Evolutionary conservation across 192 early-diverging fungal genomes (phyloP).

Genomic region (Glomus cerebriforme): DNA sequence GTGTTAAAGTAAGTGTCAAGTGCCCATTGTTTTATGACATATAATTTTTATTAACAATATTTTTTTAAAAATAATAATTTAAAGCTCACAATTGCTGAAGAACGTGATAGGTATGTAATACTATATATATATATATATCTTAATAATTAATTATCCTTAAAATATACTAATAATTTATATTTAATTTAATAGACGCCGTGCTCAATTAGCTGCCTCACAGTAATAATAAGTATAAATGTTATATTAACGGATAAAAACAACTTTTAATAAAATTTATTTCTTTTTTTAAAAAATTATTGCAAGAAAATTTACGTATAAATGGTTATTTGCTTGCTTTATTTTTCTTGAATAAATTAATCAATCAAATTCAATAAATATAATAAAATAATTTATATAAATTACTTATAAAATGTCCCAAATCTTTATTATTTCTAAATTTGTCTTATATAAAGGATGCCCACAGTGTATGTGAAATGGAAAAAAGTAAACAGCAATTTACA

Average conservation of each 20-base stretch:
- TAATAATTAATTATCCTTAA: neutral
- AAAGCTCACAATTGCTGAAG: constrained; percentile 93
- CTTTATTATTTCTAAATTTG: neutral
- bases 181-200: neutral
- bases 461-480: neutral
- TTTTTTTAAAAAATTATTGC: neutral
- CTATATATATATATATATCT: neutral
- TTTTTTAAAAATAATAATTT: neutral
- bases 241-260: no score
- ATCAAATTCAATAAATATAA: neutral
- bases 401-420: neutral
- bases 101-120: constrained; percentile 74
- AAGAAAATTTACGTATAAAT: no score
- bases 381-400: neutral
- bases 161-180: neutral
- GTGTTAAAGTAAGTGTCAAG: constrained; percentile 68
- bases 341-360: neutral
- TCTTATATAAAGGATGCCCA: neutral
- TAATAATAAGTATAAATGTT: neutral
- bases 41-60: neutral
- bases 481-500: constrained; percentile 16
- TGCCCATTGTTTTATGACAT: neutral
- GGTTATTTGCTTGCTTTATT: no score
- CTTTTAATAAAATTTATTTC: no score
- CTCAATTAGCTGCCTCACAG: neutral